Base-by-base conservation (phyloP, 768 basidiomycete genomes). In the Phaeotremella fagi region DNA sequence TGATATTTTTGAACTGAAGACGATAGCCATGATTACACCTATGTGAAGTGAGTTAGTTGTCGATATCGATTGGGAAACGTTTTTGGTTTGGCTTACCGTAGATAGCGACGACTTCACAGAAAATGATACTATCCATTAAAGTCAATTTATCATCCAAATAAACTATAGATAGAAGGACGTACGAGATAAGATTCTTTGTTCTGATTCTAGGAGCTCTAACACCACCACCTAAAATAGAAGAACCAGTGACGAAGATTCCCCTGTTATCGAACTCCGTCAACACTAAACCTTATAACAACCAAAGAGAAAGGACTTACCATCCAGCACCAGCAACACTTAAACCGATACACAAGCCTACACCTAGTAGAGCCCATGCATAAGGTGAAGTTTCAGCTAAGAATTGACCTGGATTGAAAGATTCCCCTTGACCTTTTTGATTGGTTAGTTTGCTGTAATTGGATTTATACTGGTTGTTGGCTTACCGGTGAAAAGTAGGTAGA, bases 81-180 rank as follows among this genome's bases (percentile, higher is more conserved):
- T 3, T 3, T 16, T 16, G 22, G 16, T 7, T 18, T 1, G 16
- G 54, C 72, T 22, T 33, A 76, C 75, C 95, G 77, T 98, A 98
- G 70, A 99, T 98, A 54, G 94, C 95, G 25, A 99, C 92, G 69
- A 97, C 95, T 78, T 98, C 94, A 75, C 94, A 97, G 80, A 98
- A 97, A 69, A 99, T 97, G 78, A 98, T 90, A 63, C 94, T 97
- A 67, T 11, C 16, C 9, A 7, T 7, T 33, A 16, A 33, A 33
- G 31, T 33, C 31, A 16, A 33, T 33, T 16, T 33, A 7, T 33
- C 7, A 7, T 33, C 16, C 16, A 7, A 7, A 41, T 11, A 20
- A 7, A 11, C 7, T 11, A 14, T 14, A 7, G 12, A 41, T 3
- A 23, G 41, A 48, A 20, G 3, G 20, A 68, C 81, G 48, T 45